Percentiles rank a stretch among this genome's conserved stretches.
phyloP scores from a whole-genome alignment of 371 early-diverging fungal species.

The Batkoa obscura region DNA sequence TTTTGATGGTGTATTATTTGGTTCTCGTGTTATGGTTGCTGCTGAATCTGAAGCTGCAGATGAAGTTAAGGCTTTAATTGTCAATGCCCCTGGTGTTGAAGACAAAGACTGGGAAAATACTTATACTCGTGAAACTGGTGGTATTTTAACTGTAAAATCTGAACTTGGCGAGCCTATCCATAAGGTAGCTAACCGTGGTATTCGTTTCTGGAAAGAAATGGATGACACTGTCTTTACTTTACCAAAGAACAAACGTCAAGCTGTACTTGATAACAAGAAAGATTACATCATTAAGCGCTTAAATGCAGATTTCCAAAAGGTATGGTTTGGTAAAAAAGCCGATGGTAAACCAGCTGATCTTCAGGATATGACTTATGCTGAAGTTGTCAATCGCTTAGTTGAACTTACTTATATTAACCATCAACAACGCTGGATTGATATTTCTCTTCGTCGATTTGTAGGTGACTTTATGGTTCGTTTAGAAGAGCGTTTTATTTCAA shows the following conservation, averaged over 20 bases:
- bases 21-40: conserved; percentile 90
- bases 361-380: conserved; percentile 85
- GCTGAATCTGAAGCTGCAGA: conserved; percentile 71
- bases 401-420: conserved; percentile 65
- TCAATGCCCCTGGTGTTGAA: conserved; percentile 69
- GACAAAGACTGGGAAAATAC: conserved; percentile 86
- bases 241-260: conserved; percentile 73
- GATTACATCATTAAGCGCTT: conserved; percentile 79
- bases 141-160: conserved; percentile 81
- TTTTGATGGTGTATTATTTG: conserved; percentile 85
- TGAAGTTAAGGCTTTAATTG: conserved; percentile 80
- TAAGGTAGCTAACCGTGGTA: conserved; percentile 91
- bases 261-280: conserved; percentile 66
- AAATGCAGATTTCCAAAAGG: conserved; percentile 81
- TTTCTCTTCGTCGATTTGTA: conserved; percentile 55
- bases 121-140: conserved; percentile 77
- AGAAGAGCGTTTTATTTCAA: conserved; percentile 74
- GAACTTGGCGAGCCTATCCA: conserved; percentile 95
- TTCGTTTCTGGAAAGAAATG: conserved; percentile 85
- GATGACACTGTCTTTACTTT: conserved; percentile 79
- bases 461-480: conserved; percentile 77
- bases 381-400: conserved; percentile 66
- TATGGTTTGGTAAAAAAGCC: conserved; percentile 86
- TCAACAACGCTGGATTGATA: conserved; percentile 75
- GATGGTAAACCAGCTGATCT: conserved; percentile 55